A percentile compares a stretch with the other conserved stretches of the same genome.
Evolutionary conservation across 371 early-diverging fungal genomes (phyloP).

Genomic region (Basidiobolus heterosporus): DNA sequence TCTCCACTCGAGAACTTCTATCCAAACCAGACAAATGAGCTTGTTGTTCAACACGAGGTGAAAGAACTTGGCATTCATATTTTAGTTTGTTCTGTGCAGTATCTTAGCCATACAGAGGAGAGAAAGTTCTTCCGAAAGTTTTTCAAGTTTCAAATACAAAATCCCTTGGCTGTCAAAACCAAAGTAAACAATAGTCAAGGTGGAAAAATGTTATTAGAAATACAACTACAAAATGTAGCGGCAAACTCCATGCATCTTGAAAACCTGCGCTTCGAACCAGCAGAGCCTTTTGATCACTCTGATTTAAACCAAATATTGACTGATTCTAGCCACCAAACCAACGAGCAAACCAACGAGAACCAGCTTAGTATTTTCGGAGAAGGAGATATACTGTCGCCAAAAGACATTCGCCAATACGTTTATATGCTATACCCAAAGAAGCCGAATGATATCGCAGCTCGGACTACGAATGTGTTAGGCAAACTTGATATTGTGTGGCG

Average conservation of each 20-base stretch:
- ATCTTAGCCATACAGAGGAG: constrained; percentile 40
- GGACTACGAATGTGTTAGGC: constrained; percentile 67
- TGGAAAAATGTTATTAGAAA: constrained; percentile 72
- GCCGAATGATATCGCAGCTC: constrained; percentile 28
- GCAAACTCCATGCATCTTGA: constrained; percentile 70
- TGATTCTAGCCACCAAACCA: not conserved
- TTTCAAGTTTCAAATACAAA: constrained; percentile 88
- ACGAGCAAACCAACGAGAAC: not conserved
- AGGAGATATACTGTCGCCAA: constrained; percentile 37
- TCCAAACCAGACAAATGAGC: constrained; percentile 42
- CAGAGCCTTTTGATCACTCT: constrained; percentile 41
- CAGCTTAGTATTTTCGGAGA: constrained; percentile 33
- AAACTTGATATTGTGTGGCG: constrained; percentile 90
- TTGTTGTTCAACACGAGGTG: constrained; percentile 75
- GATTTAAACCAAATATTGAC: constrained; percentile 40
- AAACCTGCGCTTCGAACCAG: constrained; percentile 69
- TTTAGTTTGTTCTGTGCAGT: constrained; percentile 75
- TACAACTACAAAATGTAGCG: constrained; percentile 80
- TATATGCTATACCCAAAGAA: constrained; percentile 60
- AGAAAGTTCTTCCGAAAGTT: constrained; percentile 68
- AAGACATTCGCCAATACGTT: constrained; percentile 79
- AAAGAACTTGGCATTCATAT: constrained; percentile 88
- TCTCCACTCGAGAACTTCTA: constrained; percentile 15
- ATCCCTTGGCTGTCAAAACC: constrained; percentile 90
- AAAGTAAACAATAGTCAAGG: constrained; percentile 63